Evolutionary conservation across 106 monocot genomes (phyloP).

Genomic region (Allium sativum): DNA sequence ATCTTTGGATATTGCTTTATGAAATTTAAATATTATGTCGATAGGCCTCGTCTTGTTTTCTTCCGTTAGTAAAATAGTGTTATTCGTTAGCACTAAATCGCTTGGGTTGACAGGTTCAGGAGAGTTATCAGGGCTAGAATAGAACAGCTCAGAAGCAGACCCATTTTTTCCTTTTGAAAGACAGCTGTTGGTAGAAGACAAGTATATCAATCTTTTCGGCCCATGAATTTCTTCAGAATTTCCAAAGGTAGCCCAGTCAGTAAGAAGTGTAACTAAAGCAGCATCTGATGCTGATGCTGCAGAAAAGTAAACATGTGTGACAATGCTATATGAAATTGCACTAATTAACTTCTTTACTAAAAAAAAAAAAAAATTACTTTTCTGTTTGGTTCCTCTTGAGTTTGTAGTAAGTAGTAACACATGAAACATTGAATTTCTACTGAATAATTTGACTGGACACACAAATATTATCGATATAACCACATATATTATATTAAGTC

Average conservation of each 20-base stretch:
- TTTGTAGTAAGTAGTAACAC: too few relatives aligned
- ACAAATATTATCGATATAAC: too few relatives aligned
- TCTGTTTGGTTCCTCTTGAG: too few relatives aligned
- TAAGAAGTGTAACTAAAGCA: constrained; percentile 69
- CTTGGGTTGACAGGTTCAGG: constrained; percentile 54
- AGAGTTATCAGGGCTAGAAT: constrained; percentile 39
- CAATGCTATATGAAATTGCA: too few relatives aligned
- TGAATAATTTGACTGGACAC: too few relatives aligned
- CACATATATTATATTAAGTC: too few relatives aligned
- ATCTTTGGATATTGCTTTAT: constrained; percentile 85
- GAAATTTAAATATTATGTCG: constrained; percentile 91
- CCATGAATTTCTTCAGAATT: constrained; percentile 33
- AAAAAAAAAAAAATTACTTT: too few relatives aligned
- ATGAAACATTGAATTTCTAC: too few relatives aligned
- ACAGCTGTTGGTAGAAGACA: constrained; percentile 20
- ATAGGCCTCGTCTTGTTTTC: constrained; percentile 50
- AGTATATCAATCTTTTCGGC: constrained; percentile 40
- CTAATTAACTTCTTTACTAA: too few relatives aligned
- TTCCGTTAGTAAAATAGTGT: constrained; percentile 29
- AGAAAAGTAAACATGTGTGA: not conserved
- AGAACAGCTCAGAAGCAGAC: constrained; percentile 23
- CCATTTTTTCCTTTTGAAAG: constrained; percentile 15
- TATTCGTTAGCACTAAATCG: constrained; percentile 40
- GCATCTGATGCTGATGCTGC: constrained; percentile 62
- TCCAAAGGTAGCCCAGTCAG: constrained; percentile 80